phyloP scores from a whole-genome alignment of 805 yeast species.

The Candida pseudoglaebosa region DNA sequence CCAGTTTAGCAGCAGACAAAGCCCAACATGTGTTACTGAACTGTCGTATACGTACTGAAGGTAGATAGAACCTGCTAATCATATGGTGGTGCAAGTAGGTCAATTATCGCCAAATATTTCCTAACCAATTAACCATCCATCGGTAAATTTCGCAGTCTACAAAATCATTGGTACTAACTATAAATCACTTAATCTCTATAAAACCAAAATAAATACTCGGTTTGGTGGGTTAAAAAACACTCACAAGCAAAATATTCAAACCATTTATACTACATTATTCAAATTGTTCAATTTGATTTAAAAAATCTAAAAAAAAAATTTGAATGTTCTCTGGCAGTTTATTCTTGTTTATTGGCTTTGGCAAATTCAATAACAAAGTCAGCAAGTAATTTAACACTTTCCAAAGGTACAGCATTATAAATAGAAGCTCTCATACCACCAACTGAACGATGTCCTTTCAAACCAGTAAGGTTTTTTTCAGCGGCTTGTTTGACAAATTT shows the following conservation, averaged over 20 bases:
- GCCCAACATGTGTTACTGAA: neutral
- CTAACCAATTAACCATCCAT: neutral
- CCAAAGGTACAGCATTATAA: constrained; percentile 77
- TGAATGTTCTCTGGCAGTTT: no score
- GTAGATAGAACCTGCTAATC: neutral
- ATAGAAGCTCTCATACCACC: constrained; percentile 95
- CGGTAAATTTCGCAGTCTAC: neutral
- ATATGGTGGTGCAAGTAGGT: neutral
- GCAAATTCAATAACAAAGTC: constrained; percentile 62
- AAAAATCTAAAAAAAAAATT: no score
- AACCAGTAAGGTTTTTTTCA: constrained; percentile 58
- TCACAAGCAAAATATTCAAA: no score
- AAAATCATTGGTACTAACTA: neutral
- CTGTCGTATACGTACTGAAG: neutral
- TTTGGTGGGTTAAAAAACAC: no score
- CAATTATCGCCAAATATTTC: neutral
- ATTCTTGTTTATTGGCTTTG: constrained; percentile 15
- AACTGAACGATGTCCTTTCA: constrained; percentile 94
- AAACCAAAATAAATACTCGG: no score
- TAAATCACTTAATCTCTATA: no score
- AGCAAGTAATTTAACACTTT: constrained; percentile 55
- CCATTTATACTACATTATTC: no score
- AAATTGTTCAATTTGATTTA: no score
- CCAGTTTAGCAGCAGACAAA: neutral
- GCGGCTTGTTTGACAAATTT: constrained; percentile 69